phyloP scores from a whole-genome alignment of 2,329 filamentous ascomycete species.

The Chrysoporthe puriensis region DNA sequence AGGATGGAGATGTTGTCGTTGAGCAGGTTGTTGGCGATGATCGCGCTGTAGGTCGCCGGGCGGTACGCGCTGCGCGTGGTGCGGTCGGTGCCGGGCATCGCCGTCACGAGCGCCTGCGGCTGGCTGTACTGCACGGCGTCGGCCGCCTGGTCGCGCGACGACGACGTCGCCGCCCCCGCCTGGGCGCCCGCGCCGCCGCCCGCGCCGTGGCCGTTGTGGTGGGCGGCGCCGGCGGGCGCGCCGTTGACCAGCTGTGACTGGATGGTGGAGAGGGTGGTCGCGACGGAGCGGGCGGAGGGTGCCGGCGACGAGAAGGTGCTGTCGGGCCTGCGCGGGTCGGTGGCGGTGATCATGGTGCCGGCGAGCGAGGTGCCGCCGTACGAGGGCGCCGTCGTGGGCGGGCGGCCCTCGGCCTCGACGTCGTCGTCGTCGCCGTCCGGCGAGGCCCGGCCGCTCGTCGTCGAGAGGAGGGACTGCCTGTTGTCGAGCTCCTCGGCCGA shows the following conservation, averaged over 20 bases:
- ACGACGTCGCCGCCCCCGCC: slow-evolving; percentile 44
- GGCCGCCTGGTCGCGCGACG: slow-evolving; percentile 35
- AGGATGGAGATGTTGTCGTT: slow-evolving; percentile 87
- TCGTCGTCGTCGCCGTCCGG: slow-evolving; percentile 2
- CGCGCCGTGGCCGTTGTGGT: slow-evolving; percentile 35
- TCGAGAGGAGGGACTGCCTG: slow-evolving; percentile 26
- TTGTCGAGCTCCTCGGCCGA: slow-evolving; percentile 28
- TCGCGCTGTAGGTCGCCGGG: slow-evolving; percentile 74
- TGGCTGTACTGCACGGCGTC: slow-evolving; percentile 66
- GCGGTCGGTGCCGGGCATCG: slow-evolving; percentile 59
- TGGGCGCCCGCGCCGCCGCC: slow-evolving; percentile 44
- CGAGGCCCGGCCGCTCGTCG: slow-evolving; percentile 20
- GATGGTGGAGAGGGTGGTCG: slow-evolving; percentile 84
- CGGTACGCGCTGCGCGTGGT: slow-evolving; percentile 45
- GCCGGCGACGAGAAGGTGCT: slow-evolving; percentile 83
- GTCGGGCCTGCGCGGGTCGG: slow-evolving; percentile 69
- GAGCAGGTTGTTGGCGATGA: slow-evolving; percentile 79
- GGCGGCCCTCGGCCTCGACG: slow-evolving; percentile 33
- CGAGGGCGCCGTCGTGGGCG: slow-evolving; percentile 76
- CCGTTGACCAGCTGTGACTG: slow-evolving; percentile 71
- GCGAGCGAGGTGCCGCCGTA: slow-evolving; percentile 69
- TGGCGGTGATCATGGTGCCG: slow-evolving; percentile 73
- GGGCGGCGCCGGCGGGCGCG: slow-evolving; percentile 41
- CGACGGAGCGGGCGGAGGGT: slow-evolving; percentile 78
- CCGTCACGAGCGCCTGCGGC: slow-evolving; percentile 68